These are phyloP conservation scores for Hsuehochloa calcarea DNA, from an alignment of 176 grass and related monocot species.

Conservation along the genomic window DNA sequence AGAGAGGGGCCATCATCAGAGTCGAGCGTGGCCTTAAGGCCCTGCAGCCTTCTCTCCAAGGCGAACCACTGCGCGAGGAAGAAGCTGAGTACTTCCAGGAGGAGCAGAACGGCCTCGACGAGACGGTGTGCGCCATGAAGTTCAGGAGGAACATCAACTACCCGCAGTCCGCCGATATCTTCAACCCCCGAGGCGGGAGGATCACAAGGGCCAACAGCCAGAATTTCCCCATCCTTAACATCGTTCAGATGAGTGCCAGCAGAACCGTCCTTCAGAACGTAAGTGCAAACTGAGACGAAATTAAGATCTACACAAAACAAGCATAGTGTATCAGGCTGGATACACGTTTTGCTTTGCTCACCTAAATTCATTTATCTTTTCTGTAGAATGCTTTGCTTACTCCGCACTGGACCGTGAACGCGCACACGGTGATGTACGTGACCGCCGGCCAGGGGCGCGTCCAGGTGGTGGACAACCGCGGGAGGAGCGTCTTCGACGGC, in stretches of 20 bases:
- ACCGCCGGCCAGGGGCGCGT: constrained; percentile 30
- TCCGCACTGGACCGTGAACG: constrained; percentile 49
- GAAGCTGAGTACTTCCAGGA: not conserved
- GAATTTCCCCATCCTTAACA: constrained; percentile 40
- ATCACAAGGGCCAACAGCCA: constrained; percentile 43
- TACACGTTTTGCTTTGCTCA: not conserved
- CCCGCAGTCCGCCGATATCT: constrained; percentile 36
- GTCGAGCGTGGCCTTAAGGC: constrained; percentile 32
- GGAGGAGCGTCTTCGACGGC: constrained; percentile 37
- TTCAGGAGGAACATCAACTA: constrained; percentile 33
- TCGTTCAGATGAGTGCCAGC: constrained; percentile 42
- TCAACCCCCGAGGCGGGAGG: constrained; percentile 32
- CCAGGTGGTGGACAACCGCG: constrained; percentile 35
- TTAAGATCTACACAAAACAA: not conserved
- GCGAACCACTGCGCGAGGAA: not conserved
- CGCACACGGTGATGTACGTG: constrained; percentile 39
- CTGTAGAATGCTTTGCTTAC: constrained; percentile 38
- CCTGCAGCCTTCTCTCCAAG: constrained; percentile 25
- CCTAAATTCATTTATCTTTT: not conserved
- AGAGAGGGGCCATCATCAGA: constrained; percentile 36
- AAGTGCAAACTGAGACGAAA: not conserved
- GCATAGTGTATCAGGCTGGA: too few species aligned
- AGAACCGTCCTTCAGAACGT: constrained; percentile 40
- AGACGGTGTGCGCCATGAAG: constrained; percentile 35
- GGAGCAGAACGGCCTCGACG: constrained; percentile 28